Evolutionary conservation across 352 stramenopile species (phyloP).

Genomic region (Phytopythium cucurbitacearum): DNA sequence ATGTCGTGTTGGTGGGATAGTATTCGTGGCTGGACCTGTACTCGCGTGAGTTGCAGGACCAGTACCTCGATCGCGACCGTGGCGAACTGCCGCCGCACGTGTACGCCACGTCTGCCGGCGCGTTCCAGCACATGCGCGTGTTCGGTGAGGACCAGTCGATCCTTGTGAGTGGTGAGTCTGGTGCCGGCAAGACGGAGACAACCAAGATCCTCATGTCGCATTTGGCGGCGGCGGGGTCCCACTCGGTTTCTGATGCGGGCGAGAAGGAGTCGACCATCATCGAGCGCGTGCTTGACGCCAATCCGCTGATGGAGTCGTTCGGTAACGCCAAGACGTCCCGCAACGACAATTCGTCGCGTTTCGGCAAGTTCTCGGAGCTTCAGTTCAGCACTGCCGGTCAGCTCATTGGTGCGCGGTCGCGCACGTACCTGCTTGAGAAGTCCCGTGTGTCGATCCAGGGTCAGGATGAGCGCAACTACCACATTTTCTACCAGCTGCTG

Average conservation of each 20-base stretch:
- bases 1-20: slow-evolving; percentile 16
- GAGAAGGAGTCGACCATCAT: slow-evolving; percentile 71
- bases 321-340: slow-evolving; percentile 95
- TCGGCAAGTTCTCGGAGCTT: slow-evolving; percentile 96
- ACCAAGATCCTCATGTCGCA: slow-evolving; percentile 97
- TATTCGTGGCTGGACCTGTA: slow-evolving; percentile 93
- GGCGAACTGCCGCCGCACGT: slow-evolving; percentile 74
- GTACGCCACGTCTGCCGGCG: slow-evolving; percentile 72
- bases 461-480: slow-evolving; percentile 96
- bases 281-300: slow-evolving; percentile 74
- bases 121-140: slow-evolving; percentile 81
- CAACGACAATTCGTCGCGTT: slow-evolving; percentile 95
- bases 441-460: slow-evolving; percentile 88
- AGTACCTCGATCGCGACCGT: slow-evolving; percentile 76
- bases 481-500: slow-evolving; percentile 98
- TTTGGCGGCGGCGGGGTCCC: slow-evolving; percentile 62
- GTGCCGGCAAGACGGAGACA: slow-evolving; percentile 94
- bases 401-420: slow-evolving; percentile 75
- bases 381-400: slow-evolving; percentile 90
- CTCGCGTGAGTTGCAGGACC: slow-evolving; percentile 62
- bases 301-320: slow-evolving; percentile 92
- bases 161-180: slow-evolving; percentile 83
- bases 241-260: slow-evolving; percentile 21
- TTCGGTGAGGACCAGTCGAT: slow-evolving; percentile 83
- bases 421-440: slow-evolving; percentile 88